phyloP scores from a whole-genome alignment of 2,329 filamentous ascomycete species.

The Phaeosphaeriaceae sp. region DNA sequence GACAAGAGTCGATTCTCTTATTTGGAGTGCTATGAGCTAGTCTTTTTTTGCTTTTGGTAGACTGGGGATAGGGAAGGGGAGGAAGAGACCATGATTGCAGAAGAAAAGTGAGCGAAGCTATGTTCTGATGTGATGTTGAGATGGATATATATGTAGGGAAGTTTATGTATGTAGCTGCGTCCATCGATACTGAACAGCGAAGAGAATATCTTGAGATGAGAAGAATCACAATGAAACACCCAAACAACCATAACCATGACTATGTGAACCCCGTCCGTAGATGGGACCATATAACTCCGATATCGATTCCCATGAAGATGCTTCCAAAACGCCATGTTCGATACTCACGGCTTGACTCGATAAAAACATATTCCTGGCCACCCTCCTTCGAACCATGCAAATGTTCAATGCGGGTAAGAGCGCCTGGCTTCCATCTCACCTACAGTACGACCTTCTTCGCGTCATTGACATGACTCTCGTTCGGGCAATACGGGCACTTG shows the following conservation, averaged over 20 bases:
- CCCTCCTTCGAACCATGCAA: too few species aligned
- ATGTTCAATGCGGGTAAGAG: too few species aligned
- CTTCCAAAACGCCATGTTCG: neutral
- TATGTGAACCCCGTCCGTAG: too few species aligned
- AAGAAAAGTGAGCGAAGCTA: too few species aligned
- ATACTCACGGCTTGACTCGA: too few species aligned
- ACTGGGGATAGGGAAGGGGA: too few species aligned
- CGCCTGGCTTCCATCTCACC: neutral
- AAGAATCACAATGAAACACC: neutral
- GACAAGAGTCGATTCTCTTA: conserved; percentile 1
- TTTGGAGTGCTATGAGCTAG: neutral
- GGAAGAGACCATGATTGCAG: too few species aligned
- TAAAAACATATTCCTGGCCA: neutral
- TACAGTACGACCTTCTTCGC: conserved; percentile 57
- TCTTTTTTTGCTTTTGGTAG: neutral
- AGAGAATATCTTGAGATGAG: neutral
- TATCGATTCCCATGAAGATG: neutral
- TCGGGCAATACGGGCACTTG: conserved; percentile 97
- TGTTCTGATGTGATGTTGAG: neutral
- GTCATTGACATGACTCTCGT: conserved; percentile 78
- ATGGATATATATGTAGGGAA: neutral
- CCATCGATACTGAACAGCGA: neutral
- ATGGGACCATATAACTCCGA: too few species aligned
- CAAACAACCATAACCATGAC: neutral
- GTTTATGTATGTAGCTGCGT: neutral